Evolutionary conservation across 495 filamentous ascomycete species (phyloP).

Genomic region (Neurospora hispaniola): DNA sequence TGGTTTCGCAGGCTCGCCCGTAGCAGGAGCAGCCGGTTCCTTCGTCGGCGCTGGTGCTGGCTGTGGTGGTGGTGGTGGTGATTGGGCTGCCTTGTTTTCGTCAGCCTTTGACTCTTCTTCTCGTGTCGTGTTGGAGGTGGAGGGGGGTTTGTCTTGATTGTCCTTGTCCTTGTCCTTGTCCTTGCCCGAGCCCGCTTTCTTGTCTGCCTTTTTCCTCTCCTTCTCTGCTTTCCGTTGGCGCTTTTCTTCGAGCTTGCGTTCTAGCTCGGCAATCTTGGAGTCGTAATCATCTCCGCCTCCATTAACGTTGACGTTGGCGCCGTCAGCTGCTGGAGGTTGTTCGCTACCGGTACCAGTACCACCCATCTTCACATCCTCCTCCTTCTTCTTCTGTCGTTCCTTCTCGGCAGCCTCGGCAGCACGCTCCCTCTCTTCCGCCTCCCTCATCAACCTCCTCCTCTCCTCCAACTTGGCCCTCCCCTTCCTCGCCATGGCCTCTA

Average conservation of each 20-base stretch:
- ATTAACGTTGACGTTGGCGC: background rate
- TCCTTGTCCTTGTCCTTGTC: constrained; percentile 13
- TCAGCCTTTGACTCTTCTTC: constrained; percentile 22
- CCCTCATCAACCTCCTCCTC: constrained; percentile 23
- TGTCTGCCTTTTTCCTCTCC: constrained; percentile 18
- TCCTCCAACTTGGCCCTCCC: constrained; percentile 24
- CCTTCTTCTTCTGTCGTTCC: constrained; percentile 5
- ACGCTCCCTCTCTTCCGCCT: constrained; percentile 31
- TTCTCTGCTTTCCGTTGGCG: constrained; percentile 26
- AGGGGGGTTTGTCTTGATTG: constrained; percentile 5
- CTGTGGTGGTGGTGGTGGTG: background rate
- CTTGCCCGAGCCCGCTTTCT: constrained; percentile 18
- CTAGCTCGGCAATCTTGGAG: constrained; percentile 30
- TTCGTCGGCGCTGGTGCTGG: constrained; percentile 1
- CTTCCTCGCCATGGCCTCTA: constrained; percentile 13
- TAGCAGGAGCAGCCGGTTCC: background rate
- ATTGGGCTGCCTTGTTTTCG: constrained; percentile 10
- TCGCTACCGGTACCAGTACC: background rate
- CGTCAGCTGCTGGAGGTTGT: background rate
- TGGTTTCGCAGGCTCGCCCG: background rate
- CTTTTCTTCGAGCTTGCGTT: constrained; percentile 21
- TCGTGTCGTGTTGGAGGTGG: constrained; percentile 1
- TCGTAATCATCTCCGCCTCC: constrained; percentile 21
- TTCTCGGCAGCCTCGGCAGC: constrained; percentile 5
- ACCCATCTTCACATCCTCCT: background rate